phyloP scores from a whole-genome alignment of 2,329 filamentous ascomycete genomes.

The Rhinocladiella mackenziei region DNA sequence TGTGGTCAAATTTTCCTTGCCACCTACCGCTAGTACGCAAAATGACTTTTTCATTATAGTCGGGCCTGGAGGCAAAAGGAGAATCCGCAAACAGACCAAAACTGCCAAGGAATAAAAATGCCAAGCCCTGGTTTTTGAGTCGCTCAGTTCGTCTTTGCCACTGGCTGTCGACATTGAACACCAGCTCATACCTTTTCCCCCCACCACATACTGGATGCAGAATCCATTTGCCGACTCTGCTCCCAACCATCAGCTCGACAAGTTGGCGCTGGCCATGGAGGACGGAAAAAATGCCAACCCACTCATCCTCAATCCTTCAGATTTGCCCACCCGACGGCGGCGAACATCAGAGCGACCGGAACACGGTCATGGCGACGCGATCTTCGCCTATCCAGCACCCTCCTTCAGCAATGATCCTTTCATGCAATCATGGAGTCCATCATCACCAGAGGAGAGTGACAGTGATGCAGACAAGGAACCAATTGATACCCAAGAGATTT shows the following conservation, averaged over 20 bases:
- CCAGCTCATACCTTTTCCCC: too few species aligned
- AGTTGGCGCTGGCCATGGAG: slow-evolving; percentile 19
- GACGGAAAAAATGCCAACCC: slow-evolving; percentile 72
- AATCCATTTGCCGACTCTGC: too few species aligned
- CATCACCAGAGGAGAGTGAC: slow-evolving; percentile 41
- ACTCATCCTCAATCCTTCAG: slow-evolving; percentile 79
- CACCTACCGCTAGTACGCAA: too few species aligned
- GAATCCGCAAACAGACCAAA: too few species aligned
- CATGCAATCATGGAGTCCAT: slow-evolving; percentile 32
- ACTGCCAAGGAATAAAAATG: too few species aligned
- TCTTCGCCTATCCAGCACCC: slow-evolving; percentile 54
- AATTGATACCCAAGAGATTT: slow-evolving; percentile 97
- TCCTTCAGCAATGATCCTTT: slow-evolving; percentile 50
- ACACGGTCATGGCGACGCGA: slow-evolving; percentile 32
- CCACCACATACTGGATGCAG: too few species aligned
- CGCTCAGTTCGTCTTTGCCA: too few species aligned
- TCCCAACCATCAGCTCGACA: slow-evolving; percentile 1
- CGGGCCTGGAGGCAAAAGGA: too few species aligned
- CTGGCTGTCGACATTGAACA: too few species aligned
- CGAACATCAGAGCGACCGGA: slow-evolving; percentile 43
- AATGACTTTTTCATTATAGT: too few species aligned
- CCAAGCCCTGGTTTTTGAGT: too few species aligned
- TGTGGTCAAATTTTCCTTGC: too few species aligned
- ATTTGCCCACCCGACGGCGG: slow-evolving; percentile 75
- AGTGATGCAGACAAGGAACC: slow-evolving; percentile 66